Evolutionary conservation across 768 basidiomycete genomes (phyloP), one percentile per base, ranked within the genome.

Genomic region (Boletus rubescentipes): DNA sequence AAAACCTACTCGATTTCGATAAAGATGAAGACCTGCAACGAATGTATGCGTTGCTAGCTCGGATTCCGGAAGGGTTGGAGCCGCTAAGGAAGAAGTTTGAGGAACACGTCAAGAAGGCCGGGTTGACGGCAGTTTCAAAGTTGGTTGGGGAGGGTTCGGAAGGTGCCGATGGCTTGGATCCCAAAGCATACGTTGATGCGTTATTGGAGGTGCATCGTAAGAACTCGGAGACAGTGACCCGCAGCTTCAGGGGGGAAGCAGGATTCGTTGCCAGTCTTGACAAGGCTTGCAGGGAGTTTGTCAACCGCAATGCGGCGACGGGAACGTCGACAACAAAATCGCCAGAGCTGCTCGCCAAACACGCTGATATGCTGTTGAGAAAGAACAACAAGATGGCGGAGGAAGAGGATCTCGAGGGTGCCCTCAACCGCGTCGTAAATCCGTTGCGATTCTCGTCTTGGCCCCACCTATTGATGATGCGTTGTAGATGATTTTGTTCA

Each of bases 351-450:
- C 74, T 99, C 23, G 93, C 95, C 30, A 94, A 91, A 70, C 92
- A 97, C 60, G 85, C 92, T 16, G 95, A 99, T 68, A 79, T 88
- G 54, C 72, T 98, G 32, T 74, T 99, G 44, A 82, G 90, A 58
- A 98, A 98, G 80, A 95, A 84, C 72, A 98, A 97, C 77, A 97
- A 97, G 77, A 82, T 95, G 72, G 82, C 88, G 4, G 95, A 98
- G 74, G 93, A 93, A 59, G 87, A 86, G 31, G 92, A 95, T 60
- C 73, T 98, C 4, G 96, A 99, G 71, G 83, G 85, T 49, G 91
- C 92, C 10, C 69, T 99, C 40, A 90, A 93, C 69, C 89, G 93
- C 61, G 91, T 93, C 65, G 95, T 96, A 69, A 46, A 87, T 74
- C 11, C 15, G 9, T 29, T 63, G 34, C 21, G 18, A 23, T 38